phyloP scores from a whole-genome alignment of 2,329 filamentous ascomycete species.

The Cercospora berteroae region DNA sequence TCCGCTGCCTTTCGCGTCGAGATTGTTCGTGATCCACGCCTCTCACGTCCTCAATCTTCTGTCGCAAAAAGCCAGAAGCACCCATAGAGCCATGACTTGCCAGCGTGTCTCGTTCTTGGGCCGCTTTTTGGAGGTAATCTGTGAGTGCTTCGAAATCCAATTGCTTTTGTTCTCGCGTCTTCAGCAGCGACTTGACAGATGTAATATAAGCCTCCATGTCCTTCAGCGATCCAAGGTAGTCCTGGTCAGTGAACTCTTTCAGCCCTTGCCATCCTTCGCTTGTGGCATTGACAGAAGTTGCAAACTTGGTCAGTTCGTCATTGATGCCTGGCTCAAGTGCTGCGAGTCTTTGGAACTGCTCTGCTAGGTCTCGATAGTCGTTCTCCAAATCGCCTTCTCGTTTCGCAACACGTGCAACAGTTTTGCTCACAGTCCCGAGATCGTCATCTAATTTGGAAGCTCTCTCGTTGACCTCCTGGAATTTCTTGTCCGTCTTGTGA shows the following conservation, averaged over 20 bases:
- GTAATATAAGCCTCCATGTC: constrained; percentile 95
- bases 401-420: constrained; percentile 85
- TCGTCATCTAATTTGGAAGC: constrained; percentile 94
- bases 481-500: constrained; percentile 90
- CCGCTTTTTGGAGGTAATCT: constrained; percentile 91
- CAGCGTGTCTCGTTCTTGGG: constrained; percentile 78
- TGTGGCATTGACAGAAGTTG: constrained; percentile 79
- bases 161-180: constrained; percentile 94
- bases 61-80: constrained; percentile 82
- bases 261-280: constrained; percentile 74
- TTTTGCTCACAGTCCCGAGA: constrained; percentile 87
- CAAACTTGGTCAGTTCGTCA: constrained; percentile 77
- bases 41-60: constrained; percentile 93
- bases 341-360: constrained; percentile 92
- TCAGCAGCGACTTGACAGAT: constrained; percentile 83
- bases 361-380: constrained; percentile 85
- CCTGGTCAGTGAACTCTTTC: constrained; percentile 88
- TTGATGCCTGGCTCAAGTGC: constrained; percentile 85
- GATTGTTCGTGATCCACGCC: constrained; percentile 95
- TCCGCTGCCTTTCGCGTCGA: constrained; percentile 79
- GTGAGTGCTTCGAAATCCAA: constrained; percentile 95
- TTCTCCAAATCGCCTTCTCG: constrained; percentile 82
- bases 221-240: constrained; percentile 86
- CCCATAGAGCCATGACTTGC: constrained; percentile 60
- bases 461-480: constrained; percentile 89